Base-by-base conservation (phyloP, 192 early-diverging fungal genomes). In the Coemansia sp. region DNA sequence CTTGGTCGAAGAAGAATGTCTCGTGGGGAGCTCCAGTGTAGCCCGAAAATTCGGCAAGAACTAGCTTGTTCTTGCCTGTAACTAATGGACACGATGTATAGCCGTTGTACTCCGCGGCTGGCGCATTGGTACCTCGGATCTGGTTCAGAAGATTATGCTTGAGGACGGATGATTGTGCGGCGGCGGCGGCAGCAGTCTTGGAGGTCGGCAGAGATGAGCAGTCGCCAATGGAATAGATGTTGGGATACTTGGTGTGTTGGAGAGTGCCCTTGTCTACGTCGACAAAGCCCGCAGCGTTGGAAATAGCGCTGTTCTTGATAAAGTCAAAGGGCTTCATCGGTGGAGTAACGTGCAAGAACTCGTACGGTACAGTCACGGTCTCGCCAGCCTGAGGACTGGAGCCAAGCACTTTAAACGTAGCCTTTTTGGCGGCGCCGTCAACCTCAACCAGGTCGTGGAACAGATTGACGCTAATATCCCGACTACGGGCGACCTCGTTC, bases 121-220 rank as follows among this genome's bases (percentile, higher is more conserved):
- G 79, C 9, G 62, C 73, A 2, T 69, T 66, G 22, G 84, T 84
- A 24, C 86, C 87, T 24, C 81, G 61, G 35, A 93, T 84, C 61
- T 83, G 72, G 56, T 73, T 77, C 39, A 92, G 78, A 61, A 95
- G 73, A 78, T 95, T 95, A 62, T 87, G 77, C 75, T 87, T 90
- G 15, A 93, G 70, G 0, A 94, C 89, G 32, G 72, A 84, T n/a
- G 90, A 87, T 79, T 95, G 88, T 39, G 85, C 87, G 20, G 93
- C 87, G 58, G 91, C 92, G n/a, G 93, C 92, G 24, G 93, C 92
- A 10, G 93, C 93, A 5, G 93, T 95, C 84, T 95, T 95, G 64
- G 92, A 94, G 0, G 93, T 95, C 13, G 93, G 93, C n/a, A 91
- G 80, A 13, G 87, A 89, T 30, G 90, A 91, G 67, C 89, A 87